Percentiles rank a stretch among this genome's conserved stretches.
phyloP scores from a whole-genome alignment of 2,329 filamentous ascomycete genomes.

The Cladophialophora bantiana region DNA sequence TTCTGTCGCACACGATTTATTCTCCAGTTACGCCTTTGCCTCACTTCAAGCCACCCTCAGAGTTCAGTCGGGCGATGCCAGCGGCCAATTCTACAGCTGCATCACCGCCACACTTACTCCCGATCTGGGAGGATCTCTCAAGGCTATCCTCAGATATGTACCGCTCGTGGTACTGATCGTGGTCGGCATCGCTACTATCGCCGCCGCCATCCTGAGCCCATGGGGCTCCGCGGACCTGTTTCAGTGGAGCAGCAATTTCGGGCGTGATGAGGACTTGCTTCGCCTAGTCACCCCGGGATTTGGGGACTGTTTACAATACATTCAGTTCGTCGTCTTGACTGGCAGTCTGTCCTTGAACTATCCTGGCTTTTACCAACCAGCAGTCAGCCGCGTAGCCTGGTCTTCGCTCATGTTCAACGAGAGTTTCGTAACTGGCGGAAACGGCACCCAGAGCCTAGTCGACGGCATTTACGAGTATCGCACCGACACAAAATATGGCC shows the following conservation, averaged over 20 bases:
- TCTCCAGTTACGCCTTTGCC: slow-evolving; percentile 83
- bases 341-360: slow-evolving; percentile 88
- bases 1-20: slow-evolving; percentile 74
- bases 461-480: slow-evolving; percentile 80
- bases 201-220: slow-evolving; percentile 86
- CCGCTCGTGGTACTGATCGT: slow-evolving; percentile 79
- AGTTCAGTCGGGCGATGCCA: slow-evolving; percentile 75
- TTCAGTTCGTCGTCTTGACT: slow-evolving; percentile 88
- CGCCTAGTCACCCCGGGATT: slow-evolving; percentile 95
- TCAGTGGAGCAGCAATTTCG: slow-evolving; percentile 97
- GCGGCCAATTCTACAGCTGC: slow-evolving; percentile 73
- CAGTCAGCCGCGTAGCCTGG: slow-evolving; percentile 87
- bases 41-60: slow-evolving; percentile 77
- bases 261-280: slow-evolving; percentile 87
- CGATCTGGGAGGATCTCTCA: slow-evolving; percentile 72
- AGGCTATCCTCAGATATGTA: slow-evolving; percentile 74
- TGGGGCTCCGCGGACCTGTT: slow-evolving; percentile 93
- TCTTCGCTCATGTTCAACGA: slow-evolving; percentile 91
- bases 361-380: slow-evolving; percentile 92
- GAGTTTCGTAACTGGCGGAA: slow-evolving; percentile 76
- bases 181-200: slow-evolving; percentile 80
- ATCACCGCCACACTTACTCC: slow-evolving; percentile 84
- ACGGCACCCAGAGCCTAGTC: slow-evolving; percentile 70
- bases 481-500: slow-evolving; percentile 77
- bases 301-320: slow-evolving; percentile 94